Percentiles rank a stretch among this genome's conserved stretches.
Conservation (phyloP, 2,329 filamentous ascomycete genomes). For the Pseudopithomyces maydicus region DNA sequence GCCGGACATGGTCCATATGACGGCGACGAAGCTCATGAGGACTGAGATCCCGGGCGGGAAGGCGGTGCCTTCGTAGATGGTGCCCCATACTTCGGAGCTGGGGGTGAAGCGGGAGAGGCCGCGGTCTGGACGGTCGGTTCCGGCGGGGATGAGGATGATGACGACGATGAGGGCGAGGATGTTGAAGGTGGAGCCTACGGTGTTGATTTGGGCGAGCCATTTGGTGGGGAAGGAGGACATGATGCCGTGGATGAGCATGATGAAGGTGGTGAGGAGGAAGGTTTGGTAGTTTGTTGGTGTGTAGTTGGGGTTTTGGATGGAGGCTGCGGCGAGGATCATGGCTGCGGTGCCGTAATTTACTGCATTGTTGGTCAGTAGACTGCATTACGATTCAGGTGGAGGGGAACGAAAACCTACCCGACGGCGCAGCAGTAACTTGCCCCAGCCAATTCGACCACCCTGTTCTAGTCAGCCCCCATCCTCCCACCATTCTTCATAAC, state of each 20-base stretch:
- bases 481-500: no score
- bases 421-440: slow-evolving; percentile 70
- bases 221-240: slow-evolving; percentile 74
- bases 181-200: slow-evolving; percentile 72
- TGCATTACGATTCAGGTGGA: neutral
- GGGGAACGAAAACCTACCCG: slow-evolving; percentile 33
- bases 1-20: slow-evolving; percentile 72
- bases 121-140: slow-evolving; percentile 56
- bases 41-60: slow-evolving; percentile 71
- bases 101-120: slow-evolving; percentile 64
- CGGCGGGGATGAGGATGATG: slow-evolving; percentile 71
- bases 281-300: slow-evolving; percentile 68
- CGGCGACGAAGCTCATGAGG: slow-evolving; percentile 72
- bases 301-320: slow-evolving; percentile 70
- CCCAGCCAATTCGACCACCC: slow-evolving; percentile 72
- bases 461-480: no score
- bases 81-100: slow-evolving; percentile 66
- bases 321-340: slow-evolving; percentile 73
- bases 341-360: slow-evolving; percentile 69
- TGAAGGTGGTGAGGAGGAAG: slow-evolving; percentile 68
- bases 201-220: slow-evolving; percentile 73
- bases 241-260: slow-evolving; percentile 70
- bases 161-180: slow-evolving; percentile 69
- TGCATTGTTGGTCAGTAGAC: neutral
- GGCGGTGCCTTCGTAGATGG: slow-evolving; percentile 68